Percentiles rank a stretch among this genome's conserved stretches.
phyloP scores from a whole-genome alignment of 257 asterid species.

The Misopates orontium region DNA sequence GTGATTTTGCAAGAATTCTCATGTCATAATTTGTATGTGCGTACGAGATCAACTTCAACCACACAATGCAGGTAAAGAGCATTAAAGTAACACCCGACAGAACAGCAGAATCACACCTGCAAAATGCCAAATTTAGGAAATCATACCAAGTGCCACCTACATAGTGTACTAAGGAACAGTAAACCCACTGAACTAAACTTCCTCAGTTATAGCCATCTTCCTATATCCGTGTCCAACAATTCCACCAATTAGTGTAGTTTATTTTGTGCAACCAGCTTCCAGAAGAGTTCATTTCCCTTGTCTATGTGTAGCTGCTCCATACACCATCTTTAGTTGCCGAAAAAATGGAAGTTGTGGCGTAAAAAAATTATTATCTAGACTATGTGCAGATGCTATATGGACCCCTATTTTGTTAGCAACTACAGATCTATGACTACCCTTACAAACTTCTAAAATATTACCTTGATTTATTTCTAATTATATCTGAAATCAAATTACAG shows the following conservation, averaged over 20 bases:
- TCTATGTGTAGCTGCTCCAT: too few relatives aligned
- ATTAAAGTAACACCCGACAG: constrained; percentile 77
- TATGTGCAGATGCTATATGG: too few relatives aligned
- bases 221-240: background rate
- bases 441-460: too few relatives aligned
- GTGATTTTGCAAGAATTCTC: constrained; percentile 72
- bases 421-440: too few relatives aligned
- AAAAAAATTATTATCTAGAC: too few relatives aligned
- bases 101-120: constrained; percentile 96
- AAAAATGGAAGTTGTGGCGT: too few relatives aligned
- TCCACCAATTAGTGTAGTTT: too few relatives aligned
- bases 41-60: constrained; percentile 94
- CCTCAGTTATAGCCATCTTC: constrained; percentile 14
- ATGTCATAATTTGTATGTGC: constrained; percentile 93
- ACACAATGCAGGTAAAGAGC: constrained; percentile 77
- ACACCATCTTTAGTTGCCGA: too few relatives aligned
- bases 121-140: constrained; percentile 31
- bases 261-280: background rate
- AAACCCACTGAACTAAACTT: constrained; percentile 1
- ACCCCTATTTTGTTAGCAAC: too few relatives aligned
- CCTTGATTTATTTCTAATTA: too few relatives aligned
- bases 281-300: background rate
- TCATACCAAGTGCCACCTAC: constrained; percentile 24
- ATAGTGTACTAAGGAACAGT: constrained; percentile 9
- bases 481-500: too few relatives aligned